Evolutionary conservation across 495 filamentous ascomycete genomes (phyloP), one percentile per base, ranked within the genome.

Genomic region (Daldinia bambusicola): DNA sequence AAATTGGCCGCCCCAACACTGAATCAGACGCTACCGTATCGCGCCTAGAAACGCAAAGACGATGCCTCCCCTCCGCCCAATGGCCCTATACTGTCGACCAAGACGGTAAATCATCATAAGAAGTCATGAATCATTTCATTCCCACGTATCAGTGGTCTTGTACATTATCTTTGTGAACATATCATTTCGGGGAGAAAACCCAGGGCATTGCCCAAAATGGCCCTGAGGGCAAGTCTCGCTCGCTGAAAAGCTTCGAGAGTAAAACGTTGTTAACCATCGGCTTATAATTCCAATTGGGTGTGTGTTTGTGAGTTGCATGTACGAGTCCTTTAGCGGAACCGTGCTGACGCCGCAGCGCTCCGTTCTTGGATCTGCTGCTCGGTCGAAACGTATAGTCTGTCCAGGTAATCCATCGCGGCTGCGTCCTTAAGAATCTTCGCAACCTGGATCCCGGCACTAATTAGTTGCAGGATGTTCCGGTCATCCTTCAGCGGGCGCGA

Each of bases 401-500:
- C 92, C 74, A 95, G 80, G 77, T 88, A 91, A 66, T 90, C 86
- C 92, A 95, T 94, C 45, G 92, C 91, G 68, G 83, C 83, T 52
- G 90, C 89, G 81, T 96, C 92, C 80, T 90, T 92, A 37, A 96
- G 82, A 61, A 95, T 93, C 75, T 93, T 94, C 43, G 92, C 90
- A 68, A 96, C 93, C 79, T 96, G 93, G 56, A 91, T 91, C 26
- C 92, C 93, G 38, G 92, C 92, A 55, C 90, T 93, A 62, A 96
- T 91, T 30, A 95, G 84, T 81, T 96, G 93, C 38, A 96, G 84
- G 63, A 96, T 91, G 77, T 94, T 94, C 70, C 93, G 87, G 78
- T 96, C 93, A 83, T 96, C 93, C 86, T 96, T 96, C 66, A 93
- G 82, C 16, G 92, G 92, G 50, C 92, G 86, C 53, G 88, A 90